phyloP scores from a whole-genome alignment of 495 filamentous ascomycete species.

The Penicillium turbatum region DNA sequence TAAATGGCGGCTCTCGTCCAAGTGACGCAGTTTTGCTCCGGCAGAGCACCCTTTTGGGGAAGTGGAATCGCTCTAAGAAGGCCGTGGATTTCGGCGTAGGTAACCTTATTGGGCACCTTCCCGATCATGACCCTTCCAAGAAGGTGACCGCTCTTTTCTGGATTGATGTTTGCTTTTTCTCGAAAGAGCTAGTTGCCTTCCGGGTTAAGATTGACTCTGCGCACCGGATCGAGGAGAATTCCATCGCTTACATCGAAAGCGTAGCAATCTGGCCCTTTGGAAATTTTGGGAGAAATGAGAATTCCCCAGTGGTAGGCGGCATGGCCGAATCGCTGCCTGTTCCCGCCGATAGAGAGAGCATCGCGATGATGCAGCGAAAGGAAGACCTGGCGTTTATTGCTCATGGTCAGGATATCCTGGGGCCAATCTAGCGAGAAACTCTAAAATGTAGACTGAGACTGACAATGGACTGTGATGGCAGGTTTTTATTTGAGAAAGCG shows the following conservation, averaged over 20 bases:
- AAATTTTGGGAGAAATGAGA: conserved; percentile 5
- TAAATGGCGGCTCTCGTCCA: conserved; percentile 12
- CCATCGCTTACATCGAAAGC: conserved; percentile 18
- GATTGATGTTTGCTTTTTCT: conserved; percentile 6
- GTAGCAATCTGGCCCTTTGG: background rate
- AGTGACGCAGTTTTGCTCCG: conserved; percentile 16
- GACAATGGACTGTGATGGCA: too few relatives aligned
- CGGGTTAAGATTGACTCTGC: conserved; percentile 2
- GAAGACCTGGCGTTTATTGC: conserved; percentile 9
- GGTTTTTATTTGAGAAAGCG: too few relatives aligned
- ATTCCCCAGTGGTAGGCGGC: conserved; percentile 12
- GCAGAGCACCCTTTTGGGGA: conserved; percentile 2
- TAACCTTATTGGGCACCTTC: conserved; percentile 11
- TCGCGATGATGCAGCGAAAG: conserved; percentile 9
- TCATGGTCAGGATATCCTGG: too few relatives aligned
- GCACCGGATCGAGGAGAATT: conserved; percentile 9
- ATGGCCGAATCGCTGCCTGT: conserved; percentile 1
- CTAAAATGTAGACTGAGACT: too few relatives aligned
- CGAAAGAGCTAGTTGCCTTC: conserved; percentile 14
- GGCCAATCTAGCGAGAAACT: too few relatives aligned
- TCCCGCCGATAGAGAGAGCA: conserved; percentile 6
- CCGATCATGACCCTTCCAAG: conserved; percentile 14
- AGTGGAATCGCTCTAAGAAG: conserved; percentile 3
- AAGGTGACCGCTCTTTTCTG: conserved; percentile 1
- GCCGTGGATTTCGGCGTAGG: background rate